Conservation (phyloP, 1,139 yeast species). For the Saccharomyces hybrid region DNA sequence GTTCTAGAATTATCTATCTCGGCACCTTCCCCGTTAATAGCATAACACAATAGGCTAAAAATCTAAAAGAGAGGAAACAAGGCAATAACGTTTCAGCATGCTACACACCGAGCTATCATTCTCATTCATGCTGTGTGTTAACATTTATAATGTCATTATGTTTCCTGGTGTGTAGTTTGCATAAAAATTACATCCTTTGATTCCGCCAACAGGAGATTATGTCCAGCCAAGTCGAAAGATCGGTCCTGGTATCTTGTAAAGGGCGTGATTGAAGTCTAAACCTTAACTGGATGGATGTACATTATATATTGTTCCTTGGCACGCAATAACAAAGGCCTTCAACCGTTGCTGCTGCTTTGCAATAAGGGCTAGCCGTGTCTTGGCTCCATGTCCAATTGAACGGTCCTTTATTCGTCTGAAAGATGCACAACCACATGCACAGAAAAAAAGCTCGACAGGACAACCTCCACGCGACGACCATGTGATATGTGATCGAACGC, state of each 20-base stretch:
- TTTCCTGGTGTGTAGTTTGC: background rate
- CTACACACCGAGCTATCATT: background rate
- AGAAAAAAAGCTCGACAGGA: background rate
- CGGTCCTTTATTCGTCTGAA: background rate
- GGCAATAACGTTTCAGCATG: background rate
- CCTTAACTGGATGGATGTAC: background rate
- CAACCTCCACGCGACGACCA: background rate
- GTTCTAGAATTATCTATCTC: background rate
- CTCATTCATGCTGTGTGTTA: background rate
- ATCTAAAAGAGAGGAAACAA: background rate
- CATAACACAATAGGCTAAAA: background rate
- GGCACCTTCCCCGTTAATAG: background rate
- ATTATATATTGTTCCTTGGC: background rate
- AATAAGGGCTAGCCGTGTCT: background rate
- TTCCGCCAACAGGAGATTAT: background rate
- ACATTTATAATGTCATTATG: background rate
- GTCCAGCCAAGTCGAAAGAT: background rate
- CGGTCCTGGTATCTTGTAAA: background rate
- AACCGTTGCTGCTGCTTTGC: background rate
- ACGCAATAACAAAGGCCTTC: background rate
- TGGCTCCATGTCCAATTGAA: background rate
- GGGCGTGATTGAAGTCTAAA: background rate
- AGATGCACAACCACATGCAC: background rate
- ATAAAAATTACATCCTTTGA: background rate
- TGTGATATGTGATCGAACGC: background rate